Conservation (phyloP, 164 flowering plant species). For the Annona squamosa region DNA sequence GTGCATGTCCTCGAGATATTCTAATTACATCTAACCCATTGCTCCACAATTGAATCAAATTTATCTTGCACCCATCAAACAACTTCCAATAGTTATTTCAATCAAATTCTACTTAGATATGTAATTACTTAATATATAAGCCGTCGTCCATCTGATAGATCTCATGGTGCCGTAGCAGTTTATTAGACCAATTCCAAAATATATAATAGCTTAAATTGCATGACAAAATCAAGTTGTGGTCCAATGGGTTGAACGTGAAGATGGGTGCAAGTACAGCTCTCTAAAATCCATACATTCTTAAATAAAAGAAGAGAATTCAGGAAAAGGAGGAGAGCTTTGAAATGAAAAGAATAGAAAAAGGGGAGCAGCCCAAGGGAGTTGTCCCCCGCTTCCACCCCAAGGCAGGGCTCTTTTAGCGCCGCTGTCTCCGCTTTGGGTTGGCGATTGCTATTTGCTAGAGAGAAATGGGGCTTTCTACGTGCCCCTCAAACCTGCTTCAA, state of each 20-base stretch:
- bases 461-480: conserved; percentile 16
- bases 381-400: conserved; percentile 51
- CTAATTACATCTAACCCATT: neutral
- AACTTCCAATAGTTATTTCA: neutral
- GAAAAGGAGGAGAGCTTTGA: conserved; percentile 1
- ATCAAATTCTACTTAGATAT: neutral
- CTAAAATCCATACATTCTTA: too few species aligned
- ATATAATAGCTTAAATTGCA: neutral
- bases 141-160: too few species aligned
- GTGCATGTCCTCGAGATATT: neutral
- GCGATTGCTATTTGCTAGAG: neutral
- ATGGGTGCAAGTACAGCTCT: too few species aligned
- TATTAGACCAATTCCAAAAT: too few species aligned
- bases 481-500: conserved; percentile 39
- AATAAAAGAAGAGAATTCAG: neutral
- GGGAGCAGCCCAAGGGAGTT: conserved; percentile 40
- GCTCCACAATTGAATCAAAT: neutral
- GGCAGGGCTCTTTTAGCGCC: conserved; percentile 67
- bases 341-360: conserved; percentile 8
- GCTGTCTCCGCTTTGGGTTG: conserved; percentile 68
- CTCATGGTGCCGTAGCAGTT: too few species aligned
- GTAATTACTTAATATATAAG: too few species aligned
- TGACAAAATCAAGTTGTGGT: conserved; percentile 5
- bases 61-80: neutral
- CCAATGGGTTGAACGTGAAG: neutral